Evolutionary conservation across 2,329 filamentous ascomycete genomes (phyloP), one percentile per base, ranked within the genome.

Genomic region (Clarireedia sp.): DNA sequence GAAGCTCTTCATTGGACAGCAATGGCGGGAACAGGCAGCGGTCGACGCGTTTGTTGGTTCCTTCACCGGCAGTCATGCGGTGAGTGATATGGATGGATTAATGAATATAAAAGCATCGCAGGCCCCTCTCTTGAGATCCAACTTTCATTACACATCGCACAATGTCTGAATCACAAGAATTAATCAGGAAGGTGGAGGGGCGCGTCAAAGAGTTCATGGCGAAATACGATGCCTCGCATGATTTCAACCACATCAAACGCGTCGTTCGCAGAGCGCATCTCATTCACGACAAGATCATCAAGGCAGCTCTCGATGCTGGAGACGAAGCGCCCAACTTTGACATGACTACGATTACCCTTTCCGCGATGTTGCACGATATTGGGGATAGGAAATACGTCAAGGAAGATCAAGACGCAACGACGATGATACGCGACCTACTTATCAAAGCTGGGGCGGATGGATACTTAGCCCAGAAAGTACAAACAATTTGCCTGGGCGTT

Each of bases 301-400:
- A 53, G 26, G 29, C 29, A 14, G 14, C 17, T 17, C 5, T 7
- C 24, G 37, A 46, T 4, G 14, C 21, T 16, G 83, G 92, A 5
- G 41, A 33, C 29, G 23, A 5, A 12, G 16, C 41, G 16, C 68
- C 64, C 8, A 48, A 60, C 26, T 77, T 77, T 64, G 77, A 88
- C 67, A 72, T 72, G 3, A 73, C 75, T 10, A 70, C 83, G 24
- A 75, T 94, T 60, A 81, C 81, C 26, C 82, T 95, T 24, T 75
- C 82, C 1, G 88, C 87, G 1, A 77, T 91, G 4, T 78, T 92
- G 14, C 90, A 96, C 73, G 90, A 96, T 65, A 85, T 95, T 17
- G 89, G 62, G 3, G 90, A 96, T 73, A 81, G 80, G 69, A 96
- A 95, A 72, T 95, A 95, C 69, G 70, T 84, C 0, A 59, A 69